Evolutionary conservation across 2,329 filamentous ascomycete genomes (phyloP).

Genomic region (Colletotrichum paranaense): DNA sequence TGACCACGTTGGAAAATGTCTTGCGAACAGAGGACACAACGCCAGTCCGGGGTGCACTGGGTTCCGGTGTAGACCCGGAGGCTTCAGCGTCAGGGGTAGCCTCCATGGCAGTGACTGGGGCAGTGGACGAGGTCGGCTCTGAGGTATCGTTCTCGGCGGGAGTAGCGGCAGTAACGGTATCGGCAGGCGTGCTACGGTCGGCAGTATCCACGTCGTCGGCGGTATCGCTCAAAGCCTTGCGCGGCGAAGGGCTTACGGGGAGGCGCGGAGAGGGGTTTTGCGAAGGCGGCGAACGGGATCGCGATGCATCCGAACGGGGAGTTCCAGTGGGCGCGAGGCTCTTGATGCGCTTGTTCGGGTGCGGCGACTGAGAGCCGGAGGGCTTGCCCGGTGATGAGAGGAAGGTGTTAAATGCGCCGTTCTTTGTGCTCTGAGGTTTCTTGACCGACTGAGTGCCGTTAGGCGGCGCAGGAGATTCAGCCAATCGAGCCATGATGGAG

Average conservation of each 20-base stretch:
- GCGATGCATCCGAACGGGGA: slow-evolving; percentile 16
- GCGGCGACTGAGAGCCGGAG: slow-evolving; percentile 20
- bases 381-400: slow-evolving; percentile 22
- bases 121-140: neutral
- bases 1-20: slow-evolving; percentile 4
- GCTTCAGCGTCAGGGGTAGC: neutral
- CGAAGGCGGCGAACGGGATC: slow-evolving; percentile 12
- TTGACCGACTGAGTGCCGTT: slow-evolving; percentile 15
- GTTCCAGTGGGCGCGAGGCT: neutral
- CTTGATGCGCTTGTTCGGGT: slow-evolving; percentile 25
- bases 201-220: neutral
- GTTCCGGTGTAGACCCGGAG: slow-evolving; percentile 12
- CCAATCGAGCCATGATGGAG: slow-evolving; percentile 14
- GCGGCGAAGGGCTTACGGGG: neutral
- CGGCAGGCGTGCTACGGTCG: slow-evolving; percentile 9
- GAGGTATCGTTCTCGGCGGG: neutral
- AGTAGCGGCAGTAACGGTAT: neutral
- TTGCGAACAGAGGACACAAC: slow-evolving; percentile 17
- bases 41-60: neutral
- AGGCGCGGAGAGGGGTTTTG: neutral
- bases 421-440: slow-evolving; percentile 13
- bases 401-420: slow-evolving; percentile 19
- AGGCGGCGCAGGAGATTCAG: slow-evolving; percentile 6
- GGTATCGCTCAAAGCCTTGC: slow-evolving; percentile 8
- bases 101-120: neutral